Evolutionary conservation across 805 yeast genomes (phyloP).

Genomic region (Lipomyces orientalis): DNA sequence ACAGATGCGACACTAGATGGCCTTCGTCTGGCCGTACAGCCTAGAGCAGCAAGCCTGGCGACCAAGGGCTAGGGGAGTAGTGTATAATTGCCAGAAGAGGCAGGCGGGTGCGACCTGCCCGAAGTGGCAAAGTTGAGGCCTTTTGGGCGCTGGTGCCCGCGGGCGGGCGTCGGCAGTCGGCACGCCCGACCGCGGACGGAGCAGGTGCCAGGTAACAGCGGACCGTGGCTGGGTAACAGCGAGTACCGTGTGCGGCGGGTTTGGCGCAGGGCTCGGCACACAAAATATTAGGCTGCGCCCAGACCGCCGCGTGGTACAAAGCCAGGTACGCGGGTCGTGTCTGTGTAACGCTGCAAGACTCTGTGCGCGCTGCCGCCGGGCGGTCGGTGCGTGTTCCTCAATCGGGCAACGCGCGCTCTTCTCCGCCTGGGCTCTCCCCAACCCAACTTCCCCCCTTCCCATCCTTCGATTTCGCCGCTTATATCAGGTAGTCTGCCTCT

Average conservation of each 20-base stretch:
- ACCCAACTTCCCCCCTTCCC: background rate
- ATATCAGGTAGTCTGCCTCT: background rate
- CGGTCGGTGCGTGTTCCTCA: slow-evolving; percentile 21
- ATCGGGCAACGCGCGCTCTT: slow-evolving; percentile 12
- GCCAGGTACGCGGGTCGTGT: background rate
- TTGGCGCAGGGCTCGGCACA: background rate
- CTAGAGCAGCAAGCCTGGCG: too few species aligned
- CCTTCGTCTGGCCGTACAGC: too few species aligned
- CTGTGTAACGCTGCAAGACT: background rate
- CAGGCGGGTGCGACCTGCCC: background rate
- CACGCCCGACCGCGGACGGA: background rate
- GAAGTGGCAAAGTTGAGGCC: background rate
- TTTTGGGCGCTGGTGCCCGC: too few species aligned
- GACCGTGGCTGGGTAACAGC: background rate
- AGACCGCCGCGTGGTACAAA: background rate
- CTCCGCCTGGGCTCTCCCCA: background rate
- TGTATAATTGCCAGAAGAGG: background rate
- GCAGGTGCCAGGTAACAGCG: slow-evolving; percentile 1
- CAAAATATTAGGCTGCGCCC: background rate
- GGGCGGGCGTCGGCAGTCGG: background rate
- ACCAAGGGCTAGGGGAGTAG: too few species aligned
- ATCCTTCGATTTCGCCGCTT: background rate
- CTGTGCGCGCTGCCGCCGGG: slow-evolving; percentile 4
- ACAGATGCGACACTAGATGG: too few species aligned
- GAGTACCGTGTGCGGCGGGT: background rate